Evolutionary conservation across 2,329 filamentous ascomycete genomes (phyloP), one percentile per base, ranked within the genome.

Genomic region (Monosporascus sp.): DNA sequence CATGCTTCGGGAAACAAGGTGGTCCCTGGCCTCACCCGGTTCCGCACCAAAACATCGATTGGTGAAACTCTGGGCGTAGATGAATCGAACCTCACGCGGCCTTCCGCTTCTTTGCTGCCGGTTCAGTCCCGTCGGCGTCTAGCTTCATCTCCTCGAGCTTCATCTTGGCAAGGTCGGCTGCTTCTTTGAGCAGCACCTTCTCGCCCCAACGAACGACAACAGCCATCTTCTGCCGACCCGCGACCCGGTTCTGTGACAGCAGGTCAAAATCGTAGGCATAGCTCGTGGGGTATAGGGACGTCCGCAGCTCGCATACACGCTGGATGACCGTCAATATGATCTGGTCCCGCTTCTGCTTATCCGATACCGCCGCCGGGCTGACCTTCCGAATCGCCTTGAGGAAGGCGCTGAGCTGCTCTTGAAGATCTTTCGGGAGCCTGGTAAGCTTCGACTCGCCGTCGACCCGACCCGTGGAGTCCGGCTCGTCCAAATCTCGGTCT

Each of bases 201-300:
- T 93, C 89, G 15, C 88, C 89, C 3, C 85, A 70, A 54, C 89
- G 80, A 37, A 91, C 86, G 49, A 80, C 72, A 22, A 84, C 63
- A 0, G 88, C 88, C 83, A 88, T 88, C 44, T 70, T 73, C 15
- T 68, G 67, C 48, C 78, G 71, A 31, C 70, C 61, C 3, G 57
- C 56, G 6, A 74, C 52, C 15, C 58, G 58, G 5, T 60, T 54
- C 2, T 52, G 53, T 11, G 62, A 54, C 20, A 78, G 62, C 0
- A 77, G 57, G n/a, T 62, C 52, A 48, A 70, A 63, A 50, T 79
- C 76, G 39, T 76, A 66, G 1, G 62, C 61, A n/a, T 69, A 61
- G 20, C 64, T 71, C 1, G 77, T 78, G 3, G 68, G 55, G 50
- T 80, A 80, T 48, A 74, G 65, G 3, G 69, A 64, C 4, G 72